These are phyloP conservation scores for Flaveria robusta DNA, from an alignment of 129 eudicot species.

Conservation along the genomic window DNA sequence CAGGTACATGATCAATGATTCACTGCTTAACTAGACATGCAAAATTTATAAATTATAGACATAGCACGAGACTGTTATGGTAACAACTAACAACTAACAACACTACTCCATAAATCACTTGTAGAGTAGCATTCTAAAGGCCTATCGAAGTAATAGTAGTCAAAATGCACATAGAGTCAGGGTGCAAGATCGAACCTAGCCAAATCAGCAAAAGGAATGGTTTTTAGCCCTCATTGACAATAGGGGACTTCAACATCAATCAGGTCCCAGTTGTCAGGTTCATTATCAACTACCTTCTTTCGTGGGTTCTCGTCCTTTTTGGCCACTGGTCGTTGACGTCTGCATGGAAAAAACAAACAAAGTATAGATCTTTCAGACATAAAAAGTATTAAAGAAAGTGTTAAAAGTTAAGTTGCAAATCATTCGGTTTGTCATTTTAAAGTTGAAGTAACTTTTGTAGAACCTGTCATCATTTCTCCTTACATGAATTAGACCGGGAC, in stretches of 20 bases:
- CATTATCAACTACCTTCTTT: conserved; percentile 40
- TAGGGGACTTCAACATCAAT: conserved; percentile 51
- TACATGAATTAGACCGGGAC: neutral
- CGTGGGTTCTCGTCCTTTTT: conserved; percentile 29
- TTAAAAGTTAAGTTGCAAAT: neutral
- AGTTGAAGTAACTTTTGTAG: conserved; percentile 13
- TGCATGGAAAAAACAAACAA: conserved; percentile 4
- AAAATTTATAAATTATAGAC: neutral
- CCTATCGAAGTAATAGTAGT: conserved; percentile 17
- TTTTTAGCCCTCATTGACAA: conserved; percentile 24
- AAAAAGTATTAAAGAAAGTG: neutral
- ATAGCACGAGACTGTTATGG: neutral
- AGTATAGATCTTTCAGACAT: neutral
- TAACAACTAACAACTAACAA: conserved; percentile 12
- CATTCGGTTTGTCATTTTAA: neutral
- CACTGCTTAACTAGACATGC: conserved; percentile 1
- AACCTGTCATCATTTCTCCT: neutral
- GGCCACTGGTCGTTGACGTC: conserved; percentile 38
- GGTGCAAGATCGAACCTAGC: conserved; percentile 26
- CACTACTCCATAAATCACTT: conserved; percentile 9
- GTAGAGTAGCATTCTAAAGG: conserved; percentile 16
- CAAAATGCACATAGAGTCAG: conserved; percentile 26
- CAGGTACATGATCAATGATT: neutral
- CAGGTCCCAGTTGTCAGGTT: conserved; percentile 62
- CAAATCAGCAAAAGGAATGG: neutral